Percentiles rank a stretch among this genome's conserved stretches.
Conservation (phyloP, 495 filamentous ascomycete genomes). For the Evernia prunastri region DNA sequence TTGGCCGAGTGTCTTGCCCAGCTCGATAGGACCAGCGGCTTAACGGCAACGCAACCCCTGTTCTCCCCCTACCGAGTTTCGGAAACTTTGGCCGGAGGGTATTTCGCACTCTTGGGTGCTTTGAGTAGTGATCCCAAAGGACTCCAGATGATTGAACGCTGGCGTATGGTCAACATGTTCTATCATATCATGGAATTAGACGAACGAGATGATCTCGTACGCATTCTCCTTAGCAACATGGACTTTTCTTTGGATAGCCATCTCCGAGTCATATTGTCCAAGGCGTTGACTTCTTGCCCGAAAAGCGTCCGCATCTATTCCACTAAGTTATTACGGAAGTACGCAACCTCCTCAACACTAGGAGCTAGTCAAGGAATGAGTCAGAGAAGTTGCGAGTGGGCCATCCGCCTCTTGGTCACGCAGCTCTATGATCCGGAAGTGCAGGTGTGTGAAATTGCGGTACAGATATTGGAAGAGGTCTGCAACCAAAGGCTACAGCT, state of each 20-base stretch:
- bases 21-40: constrained; percentile 82
- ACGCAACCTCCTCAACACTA: constrained; percentile 50
- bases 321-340: constrained; percentile 76
- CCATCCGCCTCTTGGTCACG: constrained; percentile 89
- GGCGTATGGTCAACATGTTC: constrained; percentile 98
- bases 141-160: constrained; percentile 84
- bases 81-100: constrained; percentile 81
- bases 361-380: constrained; percentile 16
- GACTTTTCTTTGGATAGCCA: constrained; percentile 87
- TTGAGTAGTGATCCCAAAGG: constrained; percentile 76
- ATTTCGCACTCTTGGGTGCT: constrained; percentile 86
- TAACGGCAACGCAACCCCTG: constrained; percentile 79
- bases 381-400: constrained; percentile 67
- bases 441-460: constrained; percentile 88
- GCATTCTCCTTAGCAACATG: constrained; percentile 78
- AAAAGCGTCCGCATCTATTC: constrained; percentile 87
- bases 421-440: constrained; percentile 96
- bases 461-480: constrained; percentile 95
- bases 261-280: constrained; percentile 83
- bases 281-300: constrained; percentile 82
- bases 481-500: constrained; percentile 85
- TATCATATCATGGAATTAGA: constrained; percentile 93
- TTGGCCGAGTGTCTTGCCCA: constrained; percentile 93
- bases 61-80: constrained; percentile 77
- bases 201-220: constrained; percentile 83